Conservation (phyloP, 306 rosid genomes). For the peach (Prunus persica) region DNA sequence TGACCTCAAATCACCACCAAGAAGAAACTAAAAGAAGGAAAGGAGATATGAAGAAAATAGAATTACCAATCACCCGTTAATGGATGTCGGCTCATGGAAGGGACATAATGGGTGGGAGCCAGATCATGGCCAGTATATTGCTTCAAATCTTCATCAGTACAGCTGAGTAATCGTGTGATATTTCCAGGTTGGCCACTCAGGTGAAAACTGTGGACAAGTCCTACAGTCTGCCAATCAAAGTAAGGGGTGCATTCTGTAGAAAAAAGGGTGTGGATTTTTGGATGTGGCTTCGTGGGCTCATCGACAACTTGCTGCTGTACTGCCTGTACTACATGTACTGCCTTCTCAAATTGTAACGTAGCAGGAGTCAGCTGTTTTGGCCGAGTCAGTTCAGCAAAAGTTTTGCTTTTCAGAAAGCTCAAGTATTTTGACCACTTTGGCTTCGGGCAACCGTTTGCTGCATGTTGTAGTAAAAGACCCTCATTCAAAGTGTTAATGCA, state of each 20-base stretch:
- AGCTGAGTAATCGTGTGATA: constrained; percentile 92
- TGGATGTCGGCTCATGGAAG: constrained; percentile 95
- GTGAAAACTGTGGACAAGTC: constrained; percentile 85
- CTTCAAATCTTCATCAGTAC: constrained; percentile 70
- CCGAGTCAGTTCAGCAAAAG: constrained; percentile 69
- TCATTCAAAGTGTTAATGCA: constrained; percentile 81
- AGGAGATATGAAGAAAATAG: constrained; percentile 12
- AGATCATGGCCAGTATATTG: constrained; percentile 75
- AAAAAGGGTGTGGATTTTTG: constrained; percentile 85
- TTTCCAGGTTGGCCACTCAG: constrained; percentile 93
- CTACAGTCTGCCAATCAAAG: constrained; percentile 99
- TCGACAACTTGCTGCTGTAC: constrained; percentile 27
- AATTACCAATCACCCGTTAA: constrained; percentile 94
- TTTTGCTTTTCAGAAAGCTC: constrained; percentile 83
- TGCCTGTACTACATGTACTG: constrained; percentile 23
- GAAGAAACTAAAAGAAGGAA: neutral
- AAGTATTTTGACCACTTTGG: constrained; percentile 79
- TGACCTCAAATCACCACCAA: neutral
- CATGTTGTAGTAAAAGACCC: constrained; percentile 82
- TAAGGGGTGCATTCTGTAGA: constrained; percentile 88
- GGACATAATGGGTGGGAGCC: constrained; percentile 97
- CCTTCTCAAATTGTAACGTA: constrained; percentile 59
- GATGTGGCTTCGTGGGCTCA: constrained; percentile 44
- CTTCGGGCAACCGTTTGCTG: constrained; percentile 77
- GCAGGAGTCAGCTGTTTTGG: constrained; percentile 69